These are phyloP conservation scores for Lasiosphaeria hispida DNA, from an alignment of 495 filamentous ascomycete genomes.

Conservation along the genomic window DNA sequence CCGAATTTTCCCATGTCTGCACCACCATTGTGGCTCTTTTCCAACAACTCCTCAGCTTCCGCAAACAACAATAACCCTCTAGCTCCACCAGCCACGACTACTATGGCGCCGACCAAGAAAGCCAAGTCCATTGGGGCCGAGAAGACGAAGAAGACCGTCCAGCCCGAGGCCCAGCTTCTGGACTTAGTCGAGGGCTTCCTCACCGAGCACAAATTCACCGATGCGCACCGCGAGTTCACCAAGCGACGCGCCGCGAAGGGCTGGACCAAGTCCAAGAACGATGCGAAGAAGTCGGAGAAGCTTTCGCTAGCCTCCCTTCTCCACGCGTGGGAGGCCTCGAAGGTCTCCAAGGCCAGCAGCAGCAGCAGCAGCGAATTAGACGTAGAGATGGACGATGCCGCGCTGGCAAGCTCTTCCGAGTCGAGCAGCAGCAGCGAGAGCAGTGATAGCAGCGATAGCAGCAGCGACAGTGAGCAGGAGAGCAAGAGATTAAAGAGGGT, in stretches of 20 bases:
- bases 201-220: constrained; percentile 59
- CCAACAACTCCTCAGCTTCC: constrained; percentile 35
- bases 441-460: constrained; percentile 52
- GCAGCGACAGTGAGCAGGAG: constrained; percentile 62
- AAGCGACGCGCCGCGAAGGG: constrained; percentile 54
- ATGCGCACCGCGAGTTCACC: constrained; percentile 56
- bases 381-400: too few species aligned
- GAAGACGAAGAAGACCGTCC: constrained; percentile 20
- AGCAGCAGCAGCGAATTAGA: constrained; percentile 24
- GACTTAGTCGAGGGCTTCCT: constrained; percentile 67
- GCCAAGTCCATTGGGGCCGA: constrained; percentile 30
- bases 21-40: constrained; percentile 47
- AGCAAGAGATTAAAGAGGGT: constrained; percentile 10
- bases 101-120: constrained; percentile 24
- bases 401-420: too few species aligned
- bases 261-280: constrained; percentile 36
- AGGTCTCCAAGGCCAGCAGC: constrained; percentile 29
- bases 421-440: constrained; percentile 26
- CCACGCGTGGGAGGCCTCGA: constrained; percentile 45
- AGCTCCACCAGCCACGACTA: constrained; percentile 9
- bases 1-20: constrained; percentile 26
- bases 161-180: constrained; percentile 58
- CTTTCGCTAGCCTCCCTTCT: constrained; percentile 44
- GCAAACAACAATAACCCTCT: constrained; percentile 1
- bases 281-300: constrained; percentile 28